Base-by-base conservation (phyloP, 352 stramenopile species). In the Sclerospora graminicola region DNA sequence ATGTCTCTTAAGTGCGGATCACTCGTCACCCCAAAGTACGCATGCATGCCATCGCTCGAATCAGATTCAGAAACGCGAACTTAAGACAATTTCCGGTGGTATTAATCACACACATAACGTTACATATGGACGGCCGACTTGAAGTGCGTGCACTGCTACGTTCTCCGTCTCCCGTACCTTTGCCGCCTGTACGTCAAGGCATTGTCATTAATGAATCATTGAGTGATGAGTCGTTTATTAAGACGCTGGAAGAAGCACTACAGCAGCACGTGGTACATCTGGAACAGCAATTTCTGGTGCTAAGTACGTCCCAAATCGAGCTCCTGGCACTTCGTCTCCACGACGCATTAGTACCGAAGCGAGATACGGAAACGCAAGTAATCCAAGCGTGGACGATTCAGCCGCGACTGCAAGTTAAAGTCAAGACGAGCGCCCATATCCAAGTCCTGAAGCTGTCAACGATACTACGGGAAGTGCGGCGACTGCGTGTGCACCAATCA, bases 361-460 rank as follows among this genome's bases (percentile, higher is more conserved):
- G 67, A 3, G 79, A 88, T 35, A 44, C 43, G 7, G 69, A 87
- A 30, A 89, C 75, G 20, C 43, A 53, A 11, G 36, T 87, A 7
- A 61, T 89, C 10, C 63, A 89, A 48, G 71, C 74, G 1, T 87
- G 73, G 74, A 87, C 74, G 4, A 86, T 90, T 45, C 75, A 87
- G 51, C 72, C 70, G 19, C 73, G 83, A 48, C 32, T 64, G 13
- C 59, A 64, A 27, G 48, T 69, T 18, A 79, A 76, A 42, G 60
- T 79, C 47, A 88, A 89, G 53, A 63, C 81, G 45, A 80, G 65
- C 47, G 75, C 69, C 28, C 79, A 93, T 48, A 66, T 93, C 28
- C 74, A 85, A 47, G 76, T 93, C 49, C 75, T 93, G 49, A 93
- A 93, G 41, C 66, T 93, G 33, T 90, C 78, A 10, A 93, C 82